phyloP scores from a whole-genome alignment of 306 rosid species.

The Glycine latifolia region DNA sequence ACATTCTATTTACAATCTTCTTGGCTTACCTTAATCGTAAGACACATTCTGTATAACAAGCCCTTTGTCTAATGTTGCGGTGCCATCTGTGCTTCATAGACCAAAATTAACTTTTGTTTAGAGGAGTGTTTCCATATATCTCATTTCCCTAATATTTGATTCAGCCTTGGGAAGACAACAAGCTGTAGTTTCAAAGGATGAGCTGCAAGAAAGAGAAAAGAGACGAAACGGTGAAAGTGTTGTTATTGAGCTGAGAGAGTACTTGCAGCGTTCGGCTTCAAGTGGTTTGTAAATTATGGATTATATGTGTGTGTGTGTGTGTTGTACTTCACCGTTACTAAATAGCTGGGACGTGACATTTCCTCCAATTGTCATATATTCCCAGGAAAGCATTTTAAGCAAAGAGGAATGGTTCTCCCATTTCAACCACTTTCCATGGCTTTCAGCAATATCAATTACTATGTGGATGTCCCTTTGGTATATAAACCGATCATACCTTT shows the following conservation, averaged over 20 bases:
- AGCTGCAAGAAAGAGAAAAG: constrained; percentile 82
- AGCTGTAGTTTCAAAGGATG: constrained; percentile 91
- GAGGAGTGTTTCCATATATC: constrained; percentile 32
- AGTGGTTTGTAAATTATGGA: constrained; percentile 63
- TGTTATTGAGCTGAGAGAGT: constrained; percentile 86
- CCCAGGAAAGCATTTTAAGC: constrained; percentile 83
- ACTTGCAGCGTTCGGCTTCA: constrained; percentile 84
- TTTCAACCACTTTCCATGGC: constrained; percentile 95
- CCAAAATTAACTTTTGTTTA: constrained; percentile 29
- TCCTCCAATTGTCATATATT: constrained; percentile 46
- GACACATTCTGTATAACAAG: constrained; percentile 50
- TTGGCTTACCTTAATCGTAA: constrained; percentile 95
- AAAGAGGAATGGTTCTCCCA: constrained; percentile 98
- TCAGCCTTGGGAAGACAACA: constrained; percentile 89
- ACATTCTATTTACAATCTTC: constrained; percentile 80
- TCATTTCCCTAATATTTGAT: constrained; percentile 34
- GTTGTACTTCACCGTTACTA: constrained; percentile 19
- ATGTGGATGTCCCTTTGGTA: constrained; percentile 93
- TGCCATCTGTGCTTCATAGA: constrained; percentile 36
- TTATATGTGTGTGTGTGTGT: neutral
- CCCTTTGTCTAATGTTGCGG: constrained; percentile 36
- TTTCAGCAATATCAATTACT: constrained; percentile 92
- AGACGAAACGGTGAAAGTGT: constrained; percentile 84
- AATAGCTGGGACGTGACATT: constrained; percentile 28
- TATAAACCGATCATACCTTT: constrained; percentile 38